A percentile compares a stretch with the other conserved stretches of the same genome.
Conservation (phyloP, 495 filamentous ascomycete genomes). For the Glutinoglossum americanum region DNA sequence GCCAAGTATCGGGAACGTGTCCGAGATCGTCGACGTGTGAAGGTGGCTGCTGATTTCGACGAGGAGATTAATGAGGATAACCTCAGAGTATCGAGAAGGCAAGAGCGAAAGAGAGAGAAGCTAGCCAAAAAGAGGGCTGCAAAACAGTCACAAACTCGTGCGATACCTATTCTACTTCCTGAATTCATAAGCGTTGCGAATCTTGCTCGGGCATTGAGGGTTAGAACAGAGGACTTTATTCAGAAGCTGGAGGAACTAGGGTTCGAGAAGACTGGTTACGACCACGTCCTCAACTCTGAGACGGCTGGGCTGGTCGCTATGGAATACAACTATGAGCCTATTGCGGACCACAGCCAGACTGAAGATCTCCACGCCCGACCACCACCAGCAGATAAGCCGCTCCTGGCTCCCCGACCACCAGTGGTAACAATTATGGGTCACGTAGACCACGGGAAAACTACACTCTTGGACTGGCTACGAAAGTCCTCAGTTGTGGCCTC, state of each 20-base stretch:
- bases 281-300: conserved; percentile 73
- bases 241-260: conserved; percentile 55
- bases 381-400: conserved; percentile 44
- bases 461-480: conserved; percentile 80
- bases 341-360: conserved; percentile 42
- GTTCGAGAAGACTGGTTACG: conserved; percentile 59
- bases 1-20: neutral
- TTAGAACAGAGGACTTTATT: conserved; percentile 52
- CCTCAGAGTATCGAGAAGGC: neutral
- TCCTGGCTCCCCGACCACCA: conserved; percentile 56
- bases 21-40: neutral
- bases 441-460: conserved; percentile 97
- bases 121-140: neutral
- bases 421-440: conserved; percentile 99
- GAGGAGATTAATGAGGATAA: neutral
- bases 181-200: conserved; percentile 79
- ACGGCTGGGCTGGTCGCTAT: conserved; percentile 74
- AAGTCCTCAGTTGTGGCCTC: conserved; percentile 76
- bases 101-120: neutral
- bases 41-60: neutral
- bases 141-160: neutral
- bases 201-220: conserved; percentile 53
- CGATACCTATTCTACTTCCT: conserved; percentile 55
- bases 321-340: conserved; percentile 85
- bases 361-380: conserved; percentile 57